phyloP scores from a whole-genome alignment of 2,329 filamentous ascomycete species.

The Claviceps sp. region DNA sequence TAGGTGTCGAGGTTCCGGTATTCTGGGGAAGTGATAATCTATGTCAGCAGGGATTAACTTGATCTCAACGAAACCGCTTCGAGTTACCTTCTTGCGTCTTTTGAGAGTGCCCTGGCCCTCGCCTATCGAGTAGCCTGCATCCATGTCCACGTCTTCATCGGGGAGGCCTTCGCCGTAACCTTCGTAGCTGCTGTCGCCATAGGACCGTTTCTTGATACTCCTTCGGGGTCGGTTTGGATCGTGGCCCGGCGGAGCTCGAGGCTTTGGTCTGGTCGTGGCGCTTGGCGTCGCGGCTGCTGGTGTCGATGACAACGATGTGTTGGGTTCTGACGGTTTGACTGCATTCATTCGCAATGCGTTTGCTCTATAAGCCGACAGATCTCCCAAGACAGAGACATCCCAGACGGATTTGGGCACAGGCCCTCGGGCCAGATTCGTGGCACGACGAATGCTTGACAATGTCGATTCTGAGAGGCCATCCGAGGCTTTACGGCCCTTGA shows the following conservation, averaged over 20 bases:
- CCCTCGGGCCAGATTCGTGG: slow-evolving; percentile 45
- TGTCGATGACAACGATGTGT: slow-evolving; percentile 32
- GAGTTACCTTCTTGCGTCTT: slow-evolving; percentile 49
- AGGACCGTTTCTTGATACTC: slow-evolving; percentile 59
- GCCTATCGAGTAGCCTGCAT: slow-evolving; percentile 55
- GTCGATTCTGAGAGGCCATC: slow-evolving; percentile 36
- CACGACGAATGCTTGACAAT: slow-evolving; percentile 31
- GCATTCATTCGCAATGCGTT: slow-evolving; percentile 27
- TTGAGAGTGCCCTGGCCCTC: slow-evolving; percentile 55
- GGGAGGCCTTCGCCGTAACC: slow-evolving; percentile 61
- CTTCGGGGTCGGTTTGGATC: slow-evolving; percentile 47
- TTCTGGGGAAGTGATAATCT: slow-evolving; percentile 25
- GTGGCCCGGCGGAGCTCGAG: slow-evolving; percentile 23
- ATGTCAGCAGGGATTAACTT: no score
- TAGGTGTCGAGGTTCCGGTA: slow-evolving; percentile 28
- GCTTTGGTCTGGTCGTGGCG: slow-evolving; percentile 25
- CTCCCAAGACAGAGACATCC: slow-evolving; percentile 46
- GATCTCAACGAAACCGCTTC: no score
- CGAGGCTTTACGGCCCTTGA: slow-evolving; percentile 40
- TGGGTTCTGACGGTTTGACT: slow-evolving; percentile 36
- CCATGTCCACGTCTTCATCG: slow-evolving; percentile 49
- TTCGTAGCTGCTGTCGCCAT: slow-evolving; percentile 61
- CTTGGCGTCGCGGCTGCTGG: slow-evolving; percentile 18
- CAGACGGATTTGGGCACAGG: slow-evolving; percentile 39
- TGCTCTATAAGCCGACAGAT: slow-evolving; percentile 31